A percentile compares a stretch with the other conserved stretches of the same genome.
Conservation (phyloP, 164 flowering plant species). For the Magnolia changhungtana region DNA sequence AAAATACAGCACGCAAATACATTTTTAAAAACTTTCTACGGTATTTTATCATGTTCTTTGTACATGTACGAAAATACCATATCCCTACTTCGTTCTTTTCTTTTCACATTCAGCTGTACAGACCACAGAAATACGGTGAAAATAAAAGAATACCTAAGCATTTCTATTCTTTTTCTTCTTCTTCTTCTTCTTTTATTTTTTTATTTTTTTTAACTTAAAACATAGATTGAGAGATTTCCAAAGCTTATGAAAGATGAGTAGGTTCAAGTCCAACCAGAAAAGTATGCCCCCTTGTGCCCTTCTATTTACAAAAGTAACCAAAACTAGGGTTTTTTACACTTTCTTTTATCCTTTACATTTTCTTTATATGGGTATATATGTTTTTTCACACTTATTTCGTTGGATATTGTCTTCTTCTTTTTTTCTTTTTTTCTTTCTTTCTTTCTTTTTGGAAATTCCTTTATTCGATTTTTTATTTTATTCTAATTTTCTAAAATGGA, state of each 20-base stretch:
- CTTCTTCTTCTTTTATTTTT: no score
- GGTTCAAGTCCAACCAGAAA: background rate
- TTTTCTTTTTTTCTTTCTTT: no score
- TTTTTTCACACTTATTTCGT: conserved; percentile 12
- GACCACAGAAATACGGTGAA: no score
- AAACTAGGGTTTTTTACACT: background rate
- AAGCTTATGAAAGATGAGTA: background rate
- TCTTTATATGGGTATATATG: background rate
- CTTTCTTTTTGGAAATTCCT: background rate
- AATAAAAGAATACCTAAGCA: background rate
- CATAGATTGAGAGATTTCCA: background rate
- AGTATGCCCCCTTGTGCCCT: background rate
- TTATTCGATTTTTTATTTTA: background rate
- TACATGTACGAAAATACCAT: background rate
- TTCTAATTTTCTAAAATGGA: conserved; percentile 29
- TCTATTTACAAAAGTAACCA: background rate
- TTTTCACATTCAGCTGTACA: background rate
- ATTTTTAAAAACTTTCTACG: no score
- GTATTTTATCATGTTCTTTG: background rate
- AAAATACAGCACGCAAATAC: no score
- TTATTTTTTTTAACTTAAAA: no score
- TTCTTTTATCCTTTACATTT: background rate
- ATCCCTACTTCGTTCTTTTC: background rate
- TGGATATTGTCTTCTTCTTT: conserved; percentile 3
- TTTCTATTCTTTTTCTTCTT: background rate